Conservation (phyloP, 1,284 basidiomycete species). For the Tylopilus sp. region DNA sequence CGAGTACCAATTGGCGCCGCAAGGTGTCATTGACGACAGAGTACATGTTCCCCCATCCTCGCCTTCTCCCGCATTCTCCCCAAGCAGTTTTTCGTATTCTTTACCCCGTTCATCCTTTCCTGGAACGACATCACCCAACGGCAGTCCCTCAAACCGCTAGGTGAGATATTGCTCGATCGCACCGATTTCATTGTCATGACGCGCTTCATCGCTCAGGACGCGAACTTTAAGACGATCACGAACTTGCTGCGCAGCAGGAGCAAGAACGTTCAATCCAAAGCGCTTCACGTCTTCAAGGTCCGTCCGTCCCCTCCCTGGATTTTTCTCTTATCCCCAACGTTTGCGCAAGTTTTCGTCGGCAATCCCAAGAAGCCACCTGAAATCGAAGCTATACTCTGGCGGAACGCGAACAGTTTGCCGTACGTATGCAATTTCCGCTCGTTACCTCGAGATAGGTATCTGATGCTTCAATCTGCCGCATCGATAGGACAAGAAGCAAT, state of each 20-base stretch:
- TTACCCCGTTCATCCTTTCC: slow-evolving; percentile 86
- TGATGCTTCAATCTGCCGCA: slow-evolving; percentile 1
- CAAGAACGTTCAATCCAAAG: slow-evolving; percentile 98
- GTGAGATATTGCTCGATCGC: slow-evolving; percentile 94
- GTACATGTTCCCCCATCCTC: slow-evolving; percentile 42
- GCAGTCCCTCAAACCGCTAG: slow-evolving; percentile 94
- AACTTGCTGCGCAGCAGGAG: slow-evolving; percentile 94
- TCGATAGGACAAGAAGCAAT: slow-evolving; percentile 87
- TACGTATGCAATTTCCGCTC: slow-evolving; percentile 24
- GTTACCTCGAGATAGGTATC: not conserved
- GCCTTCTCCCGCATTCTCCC: slow-evolving; percentile 2
- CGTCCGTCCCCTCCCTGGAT: not conserved
- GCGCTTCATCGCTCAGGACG: slow-evolving; percentile 84
- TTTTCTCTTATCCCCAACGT: too few species aligned
- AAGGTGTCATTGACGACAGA: too few species aligned
- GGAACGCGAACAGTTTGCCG: slow-evolving; percentile 91
- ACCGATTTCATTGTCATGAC: slow-evolving; percentile 99
- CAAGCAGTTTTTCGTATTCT: slow-evolving; percentile 86
- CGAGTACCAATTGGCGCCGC: slow-evolving; percentile 91
- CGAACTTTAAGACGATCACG: slow-evolving; percentile 99
- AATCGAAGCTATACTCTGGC: slow-evolving; percentile 83
- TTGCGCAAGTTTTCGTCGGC: slow-evolving; percentile 84
- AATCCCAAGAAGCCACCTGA: slow-evolving; percentile 98
- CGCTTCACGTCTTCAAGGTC: slow-evolving; percentile 99
- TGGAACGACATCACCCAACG: slow-evolving; percentile 98